phyloP scores from a whole-genome alignment of 208 protist species.

The Wallacemonas sp. region DNA sequence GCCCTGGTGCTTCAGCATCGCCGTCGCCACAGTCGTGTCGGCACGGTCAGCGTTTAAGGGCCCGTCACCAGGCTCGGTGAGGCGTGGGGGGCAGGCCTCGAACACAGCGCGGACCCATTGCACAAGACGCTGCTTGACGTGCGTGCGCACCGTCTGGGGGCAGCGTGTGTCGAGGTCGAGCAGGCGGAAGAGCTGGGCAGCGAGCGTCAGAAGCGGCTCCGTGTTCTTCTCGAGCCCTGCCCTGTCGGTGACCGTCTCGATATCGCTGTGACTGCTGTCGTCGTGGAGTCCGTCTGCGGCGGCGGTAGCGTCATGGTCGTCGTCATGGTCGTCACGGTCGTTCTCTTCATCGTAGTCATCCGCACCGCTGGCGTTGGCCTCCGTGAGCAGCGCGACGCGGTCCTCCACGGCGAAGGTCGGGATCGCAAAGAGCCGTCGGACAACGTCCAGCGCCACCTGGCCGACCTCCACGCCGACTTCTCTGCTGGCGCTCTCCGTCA shows the following conservation, averaged over 20 bases:
- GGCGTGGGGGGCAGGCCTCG: not conserved
- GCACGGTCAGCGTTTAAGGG: not conserved
- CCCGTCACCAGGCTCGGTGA: too few species aligned
- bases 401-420: not conserved
- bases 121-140: slow-evolving; percentile 8
- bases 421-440: not conserved
- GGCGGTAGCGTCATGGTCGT: not conserved
- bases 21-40: not conserved
- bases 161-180: slow-evolving; percentile 11
- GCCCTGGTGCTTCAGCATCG: slow-evolving; percentile 11
- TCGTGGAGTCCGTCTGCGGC: not conserved
- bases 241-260: not conserved
- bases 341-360: not conserved
- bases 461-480: not conserved
- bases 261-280: too few species aligned
- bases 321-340: not conserved
- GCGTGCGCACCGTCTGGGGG: not conserved
- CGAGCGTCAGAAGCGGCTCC: not conserved
- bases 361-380: slow-evolving; percentile 1
- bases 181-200: slow-evolving; percentile 7
- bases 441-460: not conserved
- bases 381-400: not conserved
- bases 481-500: not conserved
- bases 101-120: not conserved
- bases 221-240: not conserved